Evolutionary conservation across 208 protist genomes (phyloP), one percentile per base, ranked within the genome.

Genomic region (Crithidia bombi): DNA sequence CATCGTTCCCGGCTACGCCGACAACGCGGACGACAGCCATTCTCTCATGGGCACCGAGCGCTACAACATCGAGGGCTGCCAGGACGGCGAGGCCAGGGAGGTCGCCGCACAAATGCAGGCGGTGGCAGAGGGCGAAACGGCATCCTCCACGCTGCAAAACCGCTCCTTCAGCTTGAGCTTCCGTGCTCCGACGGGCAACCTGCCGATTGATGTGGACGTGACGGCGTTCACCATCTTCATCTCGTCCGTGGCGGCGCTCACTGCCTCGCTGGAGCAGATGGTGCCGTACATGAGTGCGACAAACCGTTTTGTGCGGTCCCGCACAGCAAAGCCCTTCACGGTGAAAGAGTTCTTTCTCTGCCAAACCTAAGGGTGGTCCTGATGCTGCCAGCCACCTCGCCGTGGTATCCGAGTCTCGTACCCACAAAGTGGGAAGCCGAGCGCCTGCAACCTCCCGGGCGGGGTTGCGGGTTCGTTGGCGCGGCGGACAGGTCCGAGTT

Each of bases 151-250:
- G 49, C 15, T 17, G 26, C 10, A 4, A 38, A 30, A 47, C 21
- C 54, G 21, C 12, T 62, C 54, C 49, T 67, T 69, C 33, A 78
- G 67, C 28, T 52, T 84, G 28, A 84, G 79, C 39, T 84, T 78
- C 46, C 73, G 73, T 52, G 67, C 70, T 1, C 75, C 75, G 6
- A 47, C 59, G 0, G 66, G 69, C 26, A 62, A 75, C 32, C 38
- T 81, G n/a, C 79, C 74, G 3, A 54, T 84, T 43, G 74, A 81
- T 55, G 62, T 84, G 4, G 79, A 81, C 58, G 56, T 81, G 30
- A 75, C 70, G 3, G 79, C 79, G 2, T 69, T 73, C 38, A 81
- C 69, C 1, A 67, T 84, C 15, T 41, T 69, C 33, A 67, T 84
- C 33, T 65, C 61, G 1, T 73, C 73, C 0, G 55, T 72, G 2